Evolutionary conservation across 2,329 filamentous ascomycete genomes (phyloP).

Genomic region (Talaromyces sp.): DNA sequence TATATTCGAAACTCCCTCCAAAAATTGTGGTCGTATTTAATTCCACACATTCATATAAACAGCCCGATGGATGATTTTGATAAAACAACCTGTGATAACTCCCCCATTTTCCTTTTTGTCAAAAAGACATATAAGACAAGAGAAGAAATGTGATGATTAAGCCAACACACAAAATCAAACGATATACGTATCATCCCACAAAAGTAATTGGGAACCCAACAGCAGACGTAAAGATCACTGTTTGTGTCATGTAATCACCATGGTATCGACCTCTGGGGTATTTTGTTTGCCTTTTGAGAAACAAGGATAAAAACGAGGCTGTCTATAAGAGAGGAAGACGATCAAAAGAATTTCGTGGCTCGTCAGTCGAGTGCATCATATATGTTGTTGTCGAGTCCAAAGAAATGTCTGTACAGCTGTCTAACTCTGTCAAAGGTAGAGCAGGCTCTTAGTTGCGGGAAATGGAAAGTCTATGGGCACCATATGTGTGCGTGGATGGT

Average conservation of each 20-base stretch:
- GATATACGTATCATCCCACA: neutral
- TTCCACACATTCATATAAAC: neutral
- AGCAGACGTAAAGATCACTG: neutral
- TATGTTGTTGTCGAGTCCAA: neutral
- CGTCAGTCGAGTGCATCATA: neutral
- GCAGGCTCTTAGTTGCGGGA: neutral
- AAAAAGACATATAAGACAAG: slow-evolving; percentile 4
- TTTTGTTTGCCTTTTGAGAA: neutral
- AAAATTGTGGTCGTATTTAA: neutral
- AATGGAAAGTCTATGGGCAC: neutral
- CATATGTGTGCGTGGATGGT: neutral
- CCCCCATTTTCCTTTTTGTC: slow-evolving; percentile 1
- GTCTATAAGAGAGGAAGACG: neutral
- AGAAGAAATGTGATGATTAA: neutral
- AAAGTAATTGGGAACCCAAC: neutral
- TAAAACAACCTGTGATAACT: neutral
- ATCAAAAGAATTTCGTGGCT: neutral
- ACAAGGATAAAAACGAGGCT: neutral
- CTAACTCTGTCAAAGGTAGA: neutral
- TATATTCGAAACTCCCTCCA: no score
- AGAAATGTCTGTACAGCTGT: neutral
- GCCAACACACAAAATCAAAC: neutral
- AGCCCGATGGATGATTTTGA: neutral
- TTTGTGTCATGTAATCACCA: neutral
- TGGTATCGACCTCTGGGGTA: slow-evolving; percentile 9